phyloP scores from a whole-genome alignment of 495 filamentous ascomycete genomes.

The Lasiosphaeris hirsuta region DNA sequence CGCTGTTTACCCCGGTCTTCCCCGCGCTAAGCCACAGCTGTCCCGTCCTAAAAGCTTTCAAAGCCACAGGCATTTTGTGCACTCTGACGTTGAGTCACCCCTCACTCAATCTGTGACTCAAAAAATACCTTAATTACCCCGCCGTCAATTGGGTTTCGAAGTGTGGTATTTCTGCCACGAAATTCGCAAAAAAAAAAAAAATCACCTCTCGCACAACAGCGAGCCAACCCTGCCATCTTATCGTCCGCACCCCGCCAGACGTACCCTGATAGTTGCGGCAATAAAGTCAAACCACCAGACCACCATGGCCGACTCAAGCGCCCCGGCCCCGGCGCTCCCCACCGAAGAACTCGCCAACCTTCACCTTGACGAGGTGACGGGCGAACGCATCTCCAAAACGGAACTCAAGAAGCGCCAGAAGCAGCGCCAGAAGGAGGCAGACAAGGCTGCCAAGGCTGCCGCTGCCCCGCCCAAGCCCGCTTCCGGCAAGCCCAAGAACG shows the following conservation, averaged over 20 bases:
- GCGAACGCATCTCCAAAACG: slow-evolving; percentile 80
- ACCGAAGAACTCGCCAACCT: slow-evolving; percentile 67
- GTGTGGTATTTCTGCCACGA: not conserved
- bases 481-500: slow-evolving; percentile 64
- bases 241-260: not conserved
- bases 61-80: not conserved
- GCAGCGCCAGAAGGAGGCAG: slow-evolving; percentile 76
- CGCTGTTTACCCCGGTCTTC: too few relatives aligned
- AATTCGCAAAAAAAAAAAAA: too few relatives aligned
- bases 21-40: too few relatives aligned
- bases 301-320: slow-evolving; percentile 50
- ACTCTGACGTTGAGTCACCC: not conserved
- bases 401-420: slow-evolving; percentile 96
- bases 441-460: slow-evolving; percentile 84
- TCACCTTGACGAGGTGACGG: slow-evolving; percentile 78
- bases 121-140: not conserved
- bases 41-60: too few relatives aligned
- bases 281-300: not conserved
- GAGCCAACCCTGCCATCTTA: too few relatives aligned
- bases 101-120: not conserved
- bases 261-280: not conserved
- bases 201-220: too few relatives aligned
- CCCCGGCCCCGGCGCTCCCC: slow-evolving; percentile 40
- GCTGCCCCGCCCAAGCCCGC: slow-evolving; percentile 64
- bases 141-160: slow-evolving; percentile 4